Conservation (phyloP, 2,329 filamentous ascomycete genomes). For the Sporothrix euskadiensis region DNA sequence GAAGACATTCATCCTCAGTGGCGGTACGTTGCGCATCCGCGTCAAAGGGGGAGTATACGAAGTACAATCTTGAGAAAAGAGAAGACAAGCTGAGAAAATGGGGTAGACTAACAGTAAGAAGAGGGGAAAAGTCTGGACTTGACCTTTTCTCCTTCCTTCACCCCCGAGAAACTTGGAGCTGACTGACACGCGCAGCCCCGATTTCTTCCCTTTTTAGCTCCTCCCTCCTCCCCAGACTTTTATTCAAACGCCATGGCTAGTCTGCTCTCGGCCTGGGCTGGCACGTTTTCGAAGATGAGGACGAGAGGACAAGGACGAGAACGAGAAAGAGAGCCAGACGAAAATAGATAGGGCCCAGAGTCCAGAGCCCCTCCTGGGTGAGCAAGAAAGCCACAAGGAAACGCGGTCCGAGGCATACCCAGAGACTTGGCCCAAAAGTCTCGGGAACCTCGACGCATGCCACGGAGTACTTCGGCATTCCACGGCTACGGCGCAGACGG, state of each 20-base stretch:
- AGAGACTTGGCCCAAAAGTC: background rate
- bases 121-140: constrained; percentile 4
- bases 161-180: background rate
- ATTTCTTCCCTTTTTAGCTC: constrained; percentile 7
- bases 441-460: constrained; percentile 6
- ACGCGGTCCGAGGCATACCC: background rate
- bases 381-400: background rate
- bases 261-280: constrained; percentile 13
- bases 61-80: background rate
- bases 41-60: background rate
- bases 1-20: background rate
- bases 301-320: background rate
- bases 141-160: background rate
- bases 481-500: constrained; percentile 16
- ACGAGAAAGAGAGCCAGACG: background rate
- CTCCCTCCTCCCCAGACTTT: background rate
- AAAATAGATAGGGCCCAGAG: background rate
- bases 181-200: background rate
- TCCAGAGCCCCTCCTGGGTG: background rate
- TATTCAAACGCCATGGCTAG: background rate
- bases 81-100: background rate
- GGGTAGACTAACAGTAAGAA: background rate
- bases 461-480: constrained; percentile 15
- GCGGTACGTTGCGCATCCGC: background rate
- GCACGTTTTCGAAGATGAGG: background rate